Conservation (phyloP, 768 basidiomycete species). For the Obba rivulosa region DNA sequence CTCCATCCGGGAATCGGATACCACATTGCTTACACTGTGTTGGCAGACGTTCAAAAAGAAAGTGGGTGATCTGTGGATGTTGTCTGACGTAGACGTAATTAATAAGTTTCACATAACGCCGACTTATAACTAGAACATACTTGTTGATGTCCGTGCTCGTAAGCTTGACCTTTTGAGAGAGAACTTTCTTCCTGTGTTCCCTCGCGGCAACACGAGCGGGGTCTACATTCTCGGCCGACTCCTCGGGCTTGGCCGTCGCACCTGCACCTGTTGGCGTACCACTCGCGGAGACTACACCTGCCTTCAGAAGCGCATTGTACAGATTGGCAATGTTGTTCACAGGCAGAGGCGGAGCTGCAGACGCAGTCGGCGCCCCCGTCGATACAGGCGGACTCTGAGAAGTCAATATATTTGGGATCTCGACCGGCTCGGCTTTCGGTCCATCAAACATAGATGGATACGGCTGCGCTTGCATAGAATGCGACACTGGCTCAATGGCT, state of each 20-base stretch:
- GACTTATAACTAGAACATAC: conserved; percentile 38
- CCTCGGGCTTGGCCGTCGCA: conserved; percentile 32
- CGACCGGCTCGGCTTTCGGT: conserved; percentile 27
- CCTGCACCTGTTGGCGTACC: conserved; percentile 48
- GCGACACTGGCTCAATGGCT: conserved; percentile 24
- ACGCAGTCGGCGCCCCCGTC: conserved; percentile 18
- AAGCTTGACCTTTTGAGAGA: conserved; percentile 56
- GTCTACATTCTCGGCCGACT: conserved; percentile 28
- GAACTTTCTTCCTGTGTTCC: conserved; percentile 55
- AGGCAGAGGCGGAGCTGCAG: conserved; percentile 11
- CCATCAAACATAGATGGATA: conserved; percentile 5
- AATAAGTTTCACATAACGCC: neutral
- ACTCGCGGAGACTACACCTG: conserved; percentile 65
- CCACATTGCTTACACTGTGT: conserved; percentile 94
- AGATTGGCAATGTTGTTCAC: conserved; percentile 47
- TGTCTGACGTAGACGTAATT: conserved; percentile 32
- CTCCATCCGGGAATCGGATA: conserved; percentile 73
- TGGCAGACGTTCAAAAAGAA: conserved; percentile 71
- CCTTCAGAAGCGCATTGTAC: conserved; percentile 65
- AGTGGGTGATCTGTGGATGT: conserved; percentile 53
- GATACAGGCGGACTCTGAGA: conserved; percentile 18
- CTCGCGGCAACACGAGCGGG: conserved; percentile 43
- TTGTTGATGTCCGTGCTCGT: conserved; percentile 65
- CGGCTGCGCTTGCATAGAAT: conserved; percentile 16
- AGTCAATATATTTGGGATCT: conserved; percentile 25